A percentile compares a stretch with the other conserved stretches of the same genome.
Conservation (phyloP, 2,329 filamentous ascomycete genomes). For the Erysiphe neolycopersici region DNA sequence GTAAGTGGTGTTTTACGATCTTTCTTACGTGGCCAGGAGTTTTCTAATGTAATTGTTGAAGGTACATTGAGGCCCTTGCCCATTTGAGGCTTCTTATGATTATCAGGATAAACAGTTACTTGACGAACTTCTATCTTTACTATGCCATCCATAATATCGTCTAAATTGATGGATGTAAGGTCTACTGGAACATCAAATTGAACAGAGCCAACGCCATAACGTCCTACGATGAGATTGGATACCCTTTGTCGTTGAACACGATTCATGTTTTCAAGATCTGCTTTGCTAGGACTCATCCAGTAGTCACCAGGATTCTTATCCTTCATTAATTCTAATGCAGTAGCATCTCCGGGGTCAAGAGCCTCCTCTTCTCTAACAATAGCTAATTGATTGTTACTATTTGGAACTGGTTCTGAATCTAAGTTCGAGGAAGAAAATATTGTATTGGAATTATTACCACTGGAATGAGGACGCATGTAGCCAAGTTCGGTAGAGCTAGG, state of each 20-base stretch:
- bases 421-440: conserved; percentile 22
- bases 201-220: conserved; percentile 55
- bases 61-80: conserved; percentile 85
- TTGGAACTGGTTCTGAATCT: conserved; percentile 38
- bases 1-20: conserved; percentile 27
- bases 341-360: conserved; percentile 5
- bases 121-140: conserved; percentile 52
- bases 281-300: conserved; percentile 56
- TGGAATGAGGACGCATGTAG: conserved; percentile 24
- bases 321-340: conserved; percentile 2
- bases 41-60: conserved; percentile 62
- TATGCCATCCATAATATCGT: conserved; percentile 52
- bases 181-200: conserved; percentile 64
- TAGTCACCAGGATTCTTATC: conserved; percentile 37
- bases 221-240: conserved; percentile 52
- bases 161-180: conserved; percentile 49
- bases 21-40: conserved; percentile 64
- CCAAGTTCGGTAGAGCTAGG: conserved; percentile 25
- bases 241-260: conserved; percentile 53
- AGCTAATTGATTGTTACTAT: conserved; percentile 46
- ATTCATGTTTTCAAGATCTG: conserved; percentile 55
- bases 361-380: conserved; percentile 48
- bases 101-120: conserved; percentile 60
- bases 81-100: conserved; percentile 50
- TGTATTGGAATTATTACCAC: conserved; percentile 18